phyloP scores from a whole-genome alignment of 176 grass and related monocot species.

The Triticum urartu region DNA sequence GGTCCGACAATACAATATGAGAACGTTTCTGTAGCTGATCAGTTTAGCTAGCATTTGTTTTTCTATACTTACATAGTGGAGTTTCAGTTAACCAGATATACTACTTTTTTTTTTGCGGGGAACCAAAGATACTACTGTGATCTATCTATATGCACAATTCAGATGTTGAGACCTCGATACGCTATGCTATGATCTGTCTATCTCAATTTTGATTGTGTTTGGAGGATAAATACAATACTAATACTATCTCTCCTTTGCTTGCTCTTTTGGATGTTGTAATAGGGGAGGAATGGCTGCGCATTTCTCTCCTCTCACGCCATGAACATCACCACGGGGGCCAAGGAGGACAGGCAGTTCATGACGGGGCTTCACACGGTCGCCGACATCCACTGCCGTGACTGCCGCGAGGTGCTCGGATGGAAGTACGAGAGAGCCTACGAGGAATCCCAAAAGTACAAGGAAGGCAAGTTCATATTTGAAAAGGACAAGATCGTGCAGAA shows the following conservation, averaged over 20 bases:
- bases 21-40: neutral
- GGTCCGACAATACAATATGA: too few relatives aligned
- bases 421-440: conserved; percentile 10
- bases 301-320: neutral
- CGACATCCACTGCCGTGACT: neutral
- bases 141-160: too few relatives aligned
- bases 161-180: too few relatives aligned
- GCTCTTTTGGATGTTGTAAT: neutral
- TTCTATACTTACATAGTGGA: too few relatives aligned
- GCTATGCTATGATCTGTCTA: too few relatives aligned
- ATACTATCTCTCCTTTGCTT: neutral
- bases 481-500: neutral
- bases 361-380: neutral
- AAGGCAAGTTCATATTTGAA: conserved; percentile 13
- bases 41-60: neutral
- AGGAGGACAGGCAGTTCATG: conserved; percentile 9
- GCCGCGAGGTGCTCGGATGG: neutral
- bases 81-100: too few relatives aligned
- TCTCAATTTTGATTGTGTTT: too few relatives aligned
- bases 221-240: too few relatives aligned
- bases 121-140: neutral
- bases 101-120: too few relatives aligned
- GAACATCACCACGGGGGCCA: neutral
- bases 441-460: conserved; percentile 6
- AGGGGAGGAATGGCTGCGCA: neutral